Base-by-base conservation (phyloP, 1,284 basidiomycete genomes). In the Vanrija sp. region DNA sequence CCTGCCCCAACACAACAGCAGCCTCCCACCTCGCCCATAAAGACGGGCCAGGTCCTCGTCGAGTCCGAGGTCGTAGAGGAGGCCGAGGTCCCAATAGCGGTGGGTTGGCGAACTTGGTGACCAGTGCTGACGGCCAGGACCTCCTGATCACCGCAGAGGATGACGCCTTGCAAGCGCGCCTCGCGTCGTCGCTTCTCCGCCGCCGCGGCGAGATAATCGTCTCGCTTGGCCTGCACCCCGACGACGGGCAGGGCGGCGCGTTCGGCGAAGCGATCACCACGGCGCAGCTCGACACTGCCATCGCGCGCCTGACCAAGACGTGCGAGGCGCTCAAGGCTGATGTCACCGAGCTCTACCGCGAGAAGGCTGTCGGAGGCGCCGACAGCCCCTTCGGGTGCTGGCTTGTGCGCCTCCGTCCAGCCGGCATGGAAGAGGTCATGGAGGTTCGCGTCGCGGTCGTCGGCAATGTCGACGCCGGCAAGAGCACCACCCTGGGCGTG, bases 371-470 rank as follows among this genome's bases (percentile, higher is more conserved):
- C 31, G 44, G 16, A 3, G 24, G 51, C 2, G 31, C 31, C 16
- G 46, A 41, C 39, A 41, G 37, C 23, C 37, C 57, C 1, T 70
- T 66, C 56, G 71, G 68, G 9, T 71, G 65, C 54, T 71, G 72
- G 69, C 56, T 75, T 27, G 60, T 75, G 20, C 59, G 76, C 2
- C 49, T 75, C 31, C 66, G 60, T 1, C 74, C 76, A 0, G 51
- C 64, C 12, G 67, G 71, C 8, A 72, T 75, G 9, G 73, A 76
- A 62, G 73, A 77, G 54, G 75, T 77, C 42, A 69, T 88, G 15
- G 95, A 98, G 76, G 89, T 97, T 3, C 84, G 95, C 22, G 90
- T 94, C 60, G 94, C 94, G 0, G 92, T 96, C 3, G 89, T 97
- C 9, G 95, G 95, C 2, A 98, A 98, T 62, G 81, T 82, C 39